phyloP scores from a whole-genome alignment of 1,284 basidiomycete species.

The Hypsizygus ulmarius region DNA sequence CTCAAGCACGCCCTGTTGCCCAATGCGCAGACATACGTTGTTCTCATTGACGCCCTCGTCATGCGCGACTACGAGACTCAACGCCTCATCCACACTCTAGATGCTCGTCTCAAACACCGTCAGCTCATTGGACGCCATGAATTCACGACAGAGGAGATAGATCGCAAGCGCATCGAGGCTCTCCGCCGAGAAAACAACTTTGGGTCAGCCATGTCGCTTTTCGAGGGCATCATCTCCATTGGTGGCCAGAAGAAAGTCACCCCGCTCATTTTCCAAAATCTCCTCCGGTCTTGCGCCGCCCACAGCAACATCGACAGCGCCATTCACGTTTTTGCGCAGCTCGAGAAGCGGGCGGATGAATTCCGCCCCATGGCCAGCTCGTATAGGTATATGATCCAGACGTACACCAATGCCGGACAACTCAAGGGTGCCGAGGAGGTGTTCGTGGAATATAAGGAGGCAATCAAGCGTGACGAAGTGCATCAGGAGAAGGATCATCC shows the following conservation, averaged over 20 bases:
- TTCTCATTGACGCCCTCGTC: slow-evolving; percentile 68
- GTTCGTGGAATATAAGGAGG: slow-evolving; percentile 60
- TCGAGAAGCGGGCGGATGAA: slow-evolving; percentile 48
- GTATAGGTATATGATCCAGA: slow-evolving; percentile 62
- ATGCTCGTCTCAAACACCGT: slow-evolving; percentile 41
- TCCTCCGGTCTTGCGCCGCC: slow-evolving; percentile 66
- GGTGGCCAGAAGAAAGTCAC: slow-evolving; percentile 36
- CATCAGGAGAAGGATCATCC: slow-evolving; percentile 15
- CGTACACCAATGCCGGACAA: slow-evolving; percentile 56
- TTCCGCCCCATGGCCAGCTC: slow-evolving; percentile 40
- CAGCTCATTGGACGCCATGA: slow-evolving; percentile 23
- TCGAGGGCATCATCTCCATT: slow-evolving; percentile 53
- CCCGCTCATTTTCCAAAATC: slow-evolving; percentile 44
- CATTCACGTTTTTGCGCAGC: slow-evolving; percentile 63
- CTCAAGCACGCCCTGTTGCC: slow-evolving; percentile 66
- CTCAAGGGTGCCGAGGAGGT: slow-evolving; percentile 60
- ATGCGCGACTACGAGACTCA: slow-evolving; percentile 73
- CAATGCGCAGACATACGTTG: slow-evolving; percentile 65
- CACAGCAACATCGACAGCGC: slow-evolving; percentile 64
- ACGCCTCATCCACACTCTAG: slow-evolving; percentile 42
- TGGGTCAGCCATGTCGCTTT: slow-evolving; percentile 67
- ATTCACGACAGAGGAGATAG: slow-evolving; percentile 22
- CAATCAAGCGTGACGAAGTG: slow-evolving; percentile 37
- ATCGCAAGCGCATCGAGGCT: slow-evolving; percentile 37
- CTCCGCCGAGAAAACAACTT: slow-evolving; percentile 71